phyloP scores from a whole-genome alignment of 768 basidiomycete genomes.

The Rhizopogon salebrosus region DNA sequence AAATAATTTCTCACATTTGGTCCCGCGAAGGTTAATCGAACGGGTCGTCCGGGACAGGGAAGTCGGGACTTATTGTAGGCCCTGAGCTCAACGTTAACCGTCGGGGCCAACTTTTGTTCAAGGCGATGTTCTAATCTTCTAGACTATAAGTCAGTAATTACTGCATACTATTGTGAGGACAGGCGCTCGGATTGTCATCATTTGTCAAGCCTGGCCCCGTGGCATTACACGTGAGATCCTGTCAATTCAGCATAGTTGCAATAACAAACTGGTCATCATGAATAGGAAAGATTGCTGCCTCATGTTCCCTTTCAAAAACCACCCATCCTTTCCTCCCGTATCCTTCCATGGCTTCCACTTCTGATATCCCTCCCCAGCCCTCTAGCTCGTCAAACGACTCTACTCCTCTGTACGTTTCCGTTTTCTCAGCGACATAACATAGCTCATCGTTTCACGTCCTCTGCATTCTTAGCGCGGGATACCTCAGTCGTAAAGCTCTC shows the following conservation, averaged over 20 bases:
- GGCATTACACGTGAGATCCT: slow-evolving; percentile 33
- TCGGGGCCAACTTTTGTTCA: not conserved
- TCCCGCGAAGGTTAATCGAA: slow-evolving; percentile 10
- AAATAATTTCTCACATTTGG: slow-evolving; percentile 1
- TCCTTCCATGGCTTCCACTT: slow-evolving; percentile 43
- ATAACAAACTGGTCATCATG: slow-evolving; percentile 9
- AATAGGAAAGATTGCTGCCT: slow-evolving; percentile 22
- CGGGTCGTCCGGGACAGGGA: too few species aligned
- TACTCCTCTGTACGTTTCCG: slow-evolving; percentile 44
- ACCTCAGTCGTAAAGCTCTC: slow-evolving; percentile 57
- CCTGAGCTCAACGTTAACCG: not conserved
- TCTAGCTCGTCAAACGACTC: slow-evolving; percentile 44
- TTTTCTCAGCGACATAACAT: slow-evolving; percentile 9
- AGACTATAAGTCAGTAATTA: not conserved
- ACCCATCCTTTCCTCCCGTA: slow-evolving; percentile 17
- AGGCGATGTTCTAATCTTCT: not conserved
- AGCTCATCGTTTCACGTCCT: slow-evolving; percentile 5
- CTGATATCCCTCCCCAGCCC: slow-evolving; percentile 25
- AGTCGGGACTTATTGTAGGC: too few species aligned
- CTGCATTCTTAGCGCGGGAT: slow-evolving; percentile 40
- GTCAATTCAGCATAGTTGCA: slow-evolving; percentile 11
- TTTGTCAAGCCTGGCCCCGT: not conserved
- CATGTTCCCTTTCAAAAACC: slow-evolving; percentile 18
- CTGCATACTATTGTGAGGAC: not conserved
- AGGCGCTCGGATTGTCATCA: not conserved